These are phyloP conservation scores for Daldinia concentrica DNA, from an alignment of 495 filamentous ascomycete species.

Conservation along the genomic window DNA sequence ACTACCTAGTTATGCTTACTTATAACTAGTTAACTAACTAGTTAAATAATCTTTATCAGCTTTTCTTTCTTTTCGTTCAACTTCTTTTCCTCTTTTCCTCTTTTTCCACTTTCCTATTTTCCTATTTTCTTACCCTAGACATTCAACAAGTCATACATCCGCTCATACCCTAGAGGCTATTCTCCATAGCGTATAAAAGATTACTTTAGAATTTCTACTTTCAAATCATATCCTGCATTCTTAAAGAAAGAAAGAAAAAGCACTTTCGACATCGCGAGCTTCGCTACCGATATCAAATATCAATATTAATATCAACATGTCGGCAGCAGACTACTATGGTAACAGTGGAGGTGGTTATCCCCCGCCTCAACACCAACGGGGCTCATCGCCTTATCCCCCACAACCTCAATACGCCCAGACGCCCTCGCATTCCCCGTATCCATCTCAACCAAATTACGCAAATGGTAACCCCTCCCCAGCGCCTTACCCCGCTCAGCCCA, in stretches of 20 bases:
- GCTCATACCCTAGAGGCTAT: neutral
- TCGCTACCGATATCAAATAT: slow-evolving; percentile 2
- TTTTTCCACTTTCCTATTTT: neutral
- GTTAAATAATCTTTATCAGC: neutral
- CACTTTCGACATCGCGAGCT: neutral
- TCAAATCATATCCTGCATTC: neutral
- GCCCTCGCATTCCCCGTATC: slow-evolving; percentile 37
- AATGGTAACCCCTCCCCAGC: slow-evolving; percentile 18
- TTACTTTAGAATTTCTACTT: neutral
- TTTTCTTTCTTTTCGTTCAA: neutral
- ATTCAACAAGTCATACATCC: neutral
- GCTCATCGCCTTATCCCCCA: slow-evolving; percentile 34
- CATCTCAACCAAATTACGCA: slow-evolving; percentile 29
- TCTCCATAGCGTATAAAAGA: neutral
- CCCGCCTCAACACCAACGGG: slow-evolving; percentile 32
- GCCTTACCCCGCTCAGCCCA: slow-evolving; percentile 41
- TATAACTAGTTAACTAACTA: too few relatives aligned
- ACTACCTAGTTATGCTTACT: too few relatives aligned
- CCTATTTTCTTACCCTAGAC: neutral
- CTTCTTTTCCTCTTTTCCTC: neutral
- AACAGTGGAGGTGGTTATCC: slow-evolving; percentile 40
- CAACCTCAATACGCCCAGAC: slow-evolving; percentile 44
- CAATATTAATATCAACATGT: slow-evolving; percentile 49
- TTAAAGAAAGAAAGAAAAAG: neutral
- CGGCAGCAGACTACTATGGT: slow-evolving; percentile 50